phyloP scores from a whole-genome alignment of 352 stramenopile genomes.

The Phytopythium litorale region DNA sequence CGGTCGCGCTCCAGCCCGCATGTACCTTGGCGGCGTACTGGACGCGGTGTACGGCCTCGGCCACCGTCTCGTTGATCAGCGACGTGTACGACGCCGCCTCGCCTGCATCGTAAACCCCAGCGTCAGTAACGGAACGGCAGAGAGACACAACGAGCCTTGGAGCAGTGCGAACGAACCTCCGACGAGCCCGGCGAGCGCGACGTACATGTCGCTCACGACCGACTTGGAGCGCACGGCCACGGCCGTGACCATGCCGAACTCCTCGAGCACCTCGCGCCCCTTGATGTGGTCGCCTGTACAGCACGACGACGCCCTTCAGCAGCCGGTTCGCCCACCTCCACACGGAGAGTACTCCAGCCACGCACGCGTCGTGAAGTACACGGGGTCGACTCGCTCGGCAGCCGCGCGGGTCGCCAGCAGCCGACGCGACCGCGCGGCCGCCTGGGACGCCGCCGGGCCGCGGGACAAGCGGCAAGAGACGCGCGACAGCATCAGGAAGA shows the following conservation, averaged over 20 bases:
- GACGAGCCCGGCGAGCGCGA: slow-evolving; percentile 62
- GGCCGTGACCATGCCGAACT: slow-evolving; percentile 72
- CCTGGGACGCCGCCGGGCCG: background rate
- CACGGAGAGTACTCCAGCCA: background rate
- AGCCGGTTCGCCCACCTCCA: background rate
- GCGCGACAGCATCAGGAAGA: slow-evolving; percentile 8
- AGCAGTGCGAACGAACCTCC: slow-evolving; percentile 27
- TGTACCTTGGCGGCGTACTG: slow-evolving; percentile 58
- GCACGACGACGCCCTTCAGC: background rate
- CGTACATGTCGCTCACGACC: slow-evolving; percentile 80
- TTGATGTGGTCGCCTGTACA: slow-evolving; percentile 55
- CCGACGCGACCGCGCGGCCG: background rate
- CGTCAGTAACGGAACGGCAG: background rate
- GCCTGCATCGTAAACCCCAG: slow-evolving; percentile 14
- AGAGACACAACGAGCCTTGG: background rate
- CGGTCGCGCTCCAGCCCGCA: background rate
- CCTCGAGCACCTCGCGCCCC: slow-evolving; percentile 62
- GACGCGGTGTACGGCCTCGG: slow-evolving; percentile 73
- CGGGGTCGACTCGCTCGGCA: slow-evolving; percentile 12
- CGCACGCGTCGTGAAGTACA: slow-evolving; percentile 77
- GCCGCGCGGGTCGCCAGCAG: slow-evolving; percentile 3
- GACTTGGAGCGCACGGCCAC: slow-evolving; percentile 79
- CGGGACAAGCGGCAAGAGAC: background rate
- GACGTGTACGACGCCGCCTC: slow-evolving; percentile 75
- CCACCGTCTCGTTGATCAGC: slow-evolving; percentile 81